Evolutionary conservation across 2,329 filamentous ascomycete species (phyloP), one percentile per base, ranked within the genome.

Genomic region (Ceratocystis colombiana): DNA sequence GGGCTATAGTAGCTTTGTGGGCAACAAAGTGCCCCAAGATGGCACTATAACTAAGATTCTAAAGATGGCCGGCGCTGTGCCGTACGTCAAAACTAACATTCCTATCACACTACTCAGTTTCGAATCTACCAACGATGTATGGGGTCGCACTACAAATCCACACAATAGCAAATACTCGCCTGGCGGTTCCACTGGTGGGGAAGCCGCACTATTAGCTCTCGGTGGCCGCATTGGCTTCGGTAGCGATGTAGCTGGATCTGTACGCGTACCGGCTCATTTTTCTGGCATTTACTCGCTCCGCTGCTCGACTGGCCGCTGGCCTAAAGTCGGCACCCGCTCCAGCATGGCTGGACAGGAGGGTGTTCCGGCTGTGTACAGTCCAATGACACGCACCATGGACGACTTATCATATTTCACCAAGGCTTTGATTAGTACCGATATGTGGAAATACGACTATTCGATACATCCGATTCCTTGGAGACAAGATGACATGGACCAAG

Each of bases 281-380:
- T 88, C 88, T 1, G 92, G 92, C 7, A 90, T 93, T 73, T 96
- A 96, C 75, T 88, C 88, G 20, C 77, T 96, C 28, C 85, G 89
- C 45, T 96, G 92, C 76, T 92, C 89, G 2, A 95, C 89, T 1
- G 92, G 93, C 1, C 82, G 92, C 62, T 96, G 92, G 90, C 90
- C 90, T 0, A 96, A 95, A 75, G 81, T 84, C 53, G 90, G 90
- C 8, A 86, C 90, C 73, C 84, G 83, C 68, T 96, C 92, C 0
- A 92, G 88, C 71, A 96, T 96, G 90, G 85, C 89, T 0, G 93
- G 93, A 0, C 91, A 96, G 73, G 93, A 96, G 73, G 92, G 91
- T 0, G 85, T 96, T 41, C 86, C 90, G 0, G 89, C 88, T 69
- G 90, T 96, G 22, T 96, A 92, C 76, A 93, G 89, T 67, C 92